Conservation (phyloP, 1,139 yeast genomes). For the Taphrina sp. region DNA sequence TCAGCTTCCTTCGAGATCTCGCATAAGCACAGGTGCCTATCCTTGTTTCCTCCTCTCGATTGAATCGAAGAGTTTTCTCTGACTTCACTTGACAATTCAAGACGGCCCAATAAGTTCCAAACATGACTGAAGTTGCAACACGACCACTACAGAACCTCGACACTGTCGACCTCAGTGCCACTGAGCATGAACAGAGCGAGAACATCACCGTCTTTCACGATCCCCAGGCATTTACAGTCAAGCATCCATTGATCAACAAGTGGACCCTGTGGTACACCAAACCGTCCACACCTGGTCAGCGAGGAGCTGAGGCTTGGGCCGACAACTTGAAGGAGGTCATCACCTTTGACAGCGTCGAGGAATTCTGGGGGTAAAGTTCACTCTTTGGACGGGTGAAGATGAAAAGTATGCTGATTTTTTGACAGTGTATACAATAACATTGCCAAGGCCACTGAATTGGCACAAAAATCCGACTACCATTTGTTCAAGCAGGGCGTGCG, state of each 20-base stretch:
- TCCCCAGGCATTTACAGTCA: constrained; percentile 68
- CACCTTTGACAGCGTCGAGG: constrained; percentile 89
- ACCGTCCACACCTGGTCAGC: constrained; percentile 67
- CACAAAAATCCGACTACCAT: constrained; percentile 90
- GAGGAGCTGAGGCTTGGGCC: constrained; percentile 73
- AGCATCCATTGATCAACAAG: constrained; percentile 86
- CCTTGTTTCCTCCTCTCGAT: too few relatives aligned
- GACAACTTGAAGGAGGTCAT: constrained; percentile 91
- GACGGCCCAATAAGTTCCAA: too few relatives aligned
- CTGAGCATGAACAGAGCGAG: constrained; percentile 10
- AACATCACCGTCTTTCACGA: constrained; percentile 59
- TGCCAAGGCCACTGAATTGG: constrained; percentile 89
- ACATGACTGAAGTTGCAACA: constrained; percentile 15
- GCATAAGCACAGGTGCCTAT: too few relatives aligned
- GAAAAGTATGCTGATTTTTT: neutral
- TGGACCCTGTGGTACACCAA: constrained; percentile 99
- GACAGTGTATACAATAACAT: constrained; percentile 72
- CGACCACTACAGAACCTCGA: constrained; percentile 4
- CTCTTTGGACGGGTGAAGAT: too few relatives aligned
- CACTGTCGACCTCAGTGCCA: constrained; percentile 8
- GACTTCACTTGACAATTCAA: too few relatives aligned
- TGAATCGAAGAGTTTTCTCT: too few relatives aligned
- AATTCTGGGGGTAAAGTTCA: constrained; percentile 81
- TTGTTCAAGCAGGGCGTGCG: constrained; percentile 90
- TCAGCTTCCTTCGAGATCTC: too few relatives aligned